phyloP scores from a whole-genome alignment of 2,329 filamentous ascomycete genomes.

The Setomelanomma holmii region DNA sequence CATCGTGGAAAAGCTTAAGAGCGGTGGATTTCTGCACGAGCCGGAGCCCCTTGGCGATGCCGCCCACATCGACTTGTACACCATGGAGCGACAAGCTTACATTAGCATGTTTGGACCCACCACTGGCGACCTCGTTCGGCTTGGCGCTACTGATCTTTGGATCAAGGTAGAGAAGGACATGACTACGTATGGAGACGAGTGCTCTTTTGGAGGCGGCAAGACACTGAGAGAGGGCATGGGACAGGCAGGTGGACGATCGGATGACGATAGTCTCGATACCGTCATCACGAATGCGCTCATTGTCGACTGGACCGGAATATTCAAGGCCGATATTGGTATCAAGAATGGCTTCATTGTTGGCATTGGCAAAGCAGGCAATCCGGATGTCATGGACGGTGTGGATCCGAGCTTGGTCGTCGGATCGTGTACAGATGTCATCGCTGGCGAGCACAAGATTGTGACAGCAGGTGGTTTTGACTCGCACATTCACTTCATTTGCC shows the following conservation, averaged over 20 bases:
- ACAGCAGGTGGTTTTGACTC: constrained; percentile 90
- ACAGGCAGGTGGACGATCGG: constrained; percentile 78
- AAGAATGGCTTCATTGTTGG: constrained; percentile 85
- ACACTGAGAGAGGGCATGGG: constrained; percentile 95
- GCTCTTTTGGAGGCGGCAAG: constrained; percentile 94
- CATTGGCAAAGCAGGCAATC: constrained; percentile 94
- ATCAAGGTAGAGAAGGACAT: constrained; percentile 86
- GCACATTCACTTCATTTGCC: constrained; percentile 94
- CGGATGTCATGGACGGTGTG: constrained; percentile 95
- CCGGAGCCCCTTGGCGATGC: constrained; percentile 68
- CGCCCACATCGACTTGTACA: constrained; percentile 65
- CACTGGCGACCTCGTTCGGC: constrained; percentile 80
- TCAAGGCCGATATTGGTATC: constrained; percentile 95
- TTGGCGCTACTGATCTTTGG: constrained; percentile 89
- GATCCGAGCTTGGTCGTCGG: constrained; percentile 80
- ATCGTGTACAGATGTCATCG: constrained; percentile 88
- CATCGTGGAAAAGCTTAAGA: constrained; percentile 71
- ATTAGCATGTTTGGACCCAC: constrained; percentile 92
- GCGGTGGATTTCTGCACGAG: constrained; percentile 78
- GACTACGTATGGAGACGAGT: constrained; percentile 89
- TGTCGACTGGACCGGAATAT: constrained; percentile 90
- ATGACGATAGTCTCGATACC: constrained; percentile 78
- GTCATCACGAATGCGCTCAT: constrained; percentile 90
- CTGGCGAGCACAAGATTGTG: constrained; percentile 87
- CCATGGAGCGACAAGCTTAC: constrained; percentile 81